Base-by-base conservation (phyloP, 257 asterid genomes). In the Paulownia fortunei region DNA sequence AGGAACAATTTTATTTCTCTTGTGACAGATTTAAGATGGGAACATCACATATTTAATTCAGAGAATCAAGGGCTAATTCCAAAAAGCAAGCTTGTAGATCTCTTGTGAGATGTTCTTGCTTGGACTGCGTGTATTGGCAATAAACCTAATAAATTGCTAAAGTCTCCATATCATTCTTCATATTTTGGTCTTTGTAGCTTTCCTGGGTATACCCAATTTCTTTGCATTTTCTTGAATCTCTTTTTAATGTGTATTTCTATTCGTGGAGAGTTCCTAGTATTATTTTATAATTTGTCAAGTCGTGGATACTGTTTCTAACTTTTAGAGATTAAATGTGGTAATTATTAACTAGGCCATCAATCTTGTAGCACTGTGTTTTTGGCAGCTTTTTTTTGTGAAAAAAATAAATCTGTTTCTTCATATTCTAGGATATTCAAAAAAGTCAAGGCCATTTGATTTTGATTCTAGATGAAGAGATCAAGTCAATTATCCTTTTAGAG, bases 1-100 rank as follows among this genome's bases (percentile, higher is more conserved):
- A 42, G 79, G 60, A 72, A 79, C 15, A 34, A 19, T 23, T 37
- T 42, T 46, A 62, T 79, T 26, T 52, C n/a, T 30, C 39, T 62
- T 42, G 55, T 42, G 82, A 24, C 73, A 63, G 73, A 63, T 72
- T 64, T 64, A 47, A 69, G 75, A 74, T 74, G 84, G 80, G 79
- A 76, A 73, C 36, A 75, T 52, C 59, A 72, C 42, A 54, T 18
- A 60, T 52, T 51, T 27, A 56, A 39, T 36, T 23, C 5, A 7
- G 13, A 23, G 18, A 47, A 36, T 24, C 4, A 70, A 70, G 26
- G 52, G 42, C 26, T n/a, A n/a, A 9, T 36, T 47, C 34, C 19
- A 4, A 18, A 11, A 69, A 12, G 41, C 16, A 15, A 69, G 66
- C 68, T n/a, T 72, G 11, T 27, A 9, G 51, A 27, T 30, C 23